Evolutionary conservation across 2,329 filamentous ascomycete genomes (phyloP), one percentile per base, ranked within the genome.

Genomic region (Podosphaera xanthii): DNA sequence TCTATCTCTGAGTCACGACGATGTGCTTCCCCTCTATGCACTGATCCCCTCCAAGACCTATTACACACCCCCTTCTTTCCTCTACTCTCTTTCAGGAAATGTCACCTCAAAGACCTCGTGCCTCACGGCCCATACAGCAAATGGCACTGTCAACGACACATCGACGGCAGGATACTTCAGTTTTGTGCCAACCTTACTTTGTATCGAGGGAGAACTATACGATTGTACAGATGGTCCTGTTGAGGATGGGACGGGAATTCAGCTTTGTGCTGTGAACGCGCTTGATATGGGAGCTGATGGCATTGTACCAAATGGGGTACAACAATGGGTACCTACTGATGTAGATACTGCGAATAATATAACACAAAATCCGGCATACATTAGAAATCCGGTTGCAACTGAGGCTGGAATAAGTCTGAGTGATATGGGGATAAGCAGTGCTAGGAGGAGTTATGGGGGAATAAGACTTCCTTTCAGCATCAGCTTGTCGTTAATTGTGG

Each of bases 201-300:
- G 59, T 48, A 53, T 52, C 33, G 59, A 58, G 36, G 59, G 56
- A 4, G 54, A 48, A 9, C 35, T 60, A 44, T 50, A 46, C 33
- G 33, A 46, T 1, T 60, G 59, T 31, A 52, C 31, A 8, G 46
- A 54, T 12, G 56, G 59, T 9, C 56, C 59, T 30, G 59, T 60
- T 10, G 49, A 60, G 22, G 59, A 60, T 42, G 59, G 56, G 31
- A 60, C 59, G 5, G 46, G 55, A n/a, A 58, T 60, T 31, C 22
- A 48, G 36, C 52, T 60, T 30, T 60, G 59, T 48, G 59, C 56
- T 9, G 48, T 57, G 1, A 10, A 55, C 55, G 52, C 55, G 7
- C 53, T 36, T 53, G 59, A 52, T 44, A 1, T 40, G 6, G 49
- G 57, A 5, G 22, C 22, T 33, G 9, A 58, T 58, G 46, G 38